A percentile compares a stretch with the other conserved stretches of the same genome.
Evolutionary conservation across 345 rosid species (phyloP).

Genomic region (Hirschfeldia incana): DNA sequence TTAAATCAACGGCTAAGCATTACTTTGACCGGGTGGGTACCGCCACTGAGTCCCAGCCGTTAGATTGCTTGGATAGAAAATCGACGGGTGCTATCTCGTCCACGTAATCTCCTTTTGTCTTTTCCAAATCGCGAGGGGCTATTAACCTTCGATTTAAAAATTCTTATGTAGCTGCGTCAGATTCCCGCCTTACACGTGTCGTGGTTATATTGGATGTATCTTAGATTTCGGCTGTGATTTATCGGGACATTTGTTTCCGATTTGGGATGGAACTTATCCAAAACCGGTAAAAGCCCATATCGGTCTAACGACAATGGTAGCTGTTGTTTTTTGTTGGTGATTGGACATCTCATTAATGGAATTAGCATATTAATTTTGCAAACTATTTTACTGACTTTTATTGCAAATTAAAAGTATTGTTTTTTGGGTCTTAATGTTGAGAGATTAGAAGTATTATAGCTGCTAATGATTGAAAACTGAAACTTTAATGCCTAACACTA

Average conservation of each 20-base stretch:
- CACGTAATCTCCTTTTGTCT: constrained; percentile 11
- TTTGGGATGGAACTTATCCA: not conserved
- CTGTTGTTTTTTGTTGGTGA: not conserved
- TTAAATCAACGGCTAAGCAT: constrained; percentile 32
- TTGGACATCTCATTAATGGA: constrained; percentile 14
- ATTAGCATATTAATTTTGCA: constrained; percentile 13
- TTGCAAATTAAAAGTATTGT: not conserved
- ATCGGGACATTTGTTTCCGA: not conserved
- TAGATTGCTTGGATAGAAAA: constrained; percentile 38
- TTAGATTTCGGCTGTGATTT: not conserved
- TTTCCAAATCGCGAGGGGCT: not conserved
- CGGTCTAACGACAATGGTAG: not conserved
- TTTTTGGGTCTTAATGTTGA: not conserved
- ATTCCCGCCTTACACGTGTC: constrained; percentile 24
- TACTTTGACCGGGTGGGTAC: constrained; percentile 37
- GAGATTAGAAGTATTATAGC: not conserved
- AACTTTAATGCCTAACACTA: not conserved
- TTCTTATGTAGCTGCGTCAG: constrained; percentile 11
- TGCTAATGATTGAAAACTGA: constrained; percentile 17
- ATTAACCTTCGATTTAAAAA: constrained; percentile 19
- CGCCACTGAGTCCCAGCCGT: constrained; percentile 50
- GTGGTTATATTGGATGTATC: not conserved
- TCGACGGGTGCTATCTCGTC: not conserved
- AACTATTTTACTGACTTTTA: constrained; percentile 1
- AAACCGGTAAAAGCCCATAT: constrained; percentile 17